These are phyloP conservation scores for Boletus hoseneyae DNA, from an alignment of 1,284 basidiomycete species.

Conservation along the genomic window DNA sequence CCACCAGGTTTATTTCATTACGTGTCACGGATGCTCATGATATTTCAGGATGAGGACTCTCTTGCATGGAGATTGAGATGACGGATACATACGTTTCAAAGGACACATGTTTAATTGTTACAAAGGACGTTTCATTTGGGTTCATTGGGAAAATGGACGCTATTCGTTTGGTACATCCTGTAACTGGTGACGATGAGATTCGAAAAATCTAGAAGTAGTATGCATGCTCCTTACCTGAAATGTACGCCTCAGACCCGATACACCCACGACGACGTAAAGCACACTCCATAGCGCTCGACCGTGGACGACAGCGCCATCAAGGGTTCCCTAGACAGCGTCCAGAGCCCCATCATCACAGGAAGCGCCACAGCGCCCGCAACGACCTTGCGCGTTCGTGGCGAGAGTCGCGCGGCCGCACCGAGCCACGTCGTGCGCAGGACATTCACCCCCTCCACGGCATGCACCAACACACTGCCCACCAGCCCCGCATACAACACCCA, in stretches of 20 bases:
- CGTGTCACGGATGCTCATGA: slow-evolving; percentile 5
- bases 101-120: not conserved
- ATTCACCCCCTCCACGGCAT: slow-evolving; percentile 54
- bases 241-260: slow-evolving; percentile 19
- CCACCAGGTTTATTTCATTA: not conserved
- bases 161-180: not conserved
- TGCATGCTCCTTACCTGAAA: not conserved
- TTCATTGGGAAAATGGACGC: not conserved
- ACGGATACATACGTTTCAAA: not conserved
- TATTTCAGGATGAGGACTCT: not conserved
- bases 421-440: slow-evolving; percentile 47
- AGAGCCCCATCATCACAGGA: slow-evolving; percentile 55
- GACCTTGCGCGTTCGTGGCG: slow-evolving; percentile 31
- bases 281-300: slow-evolving; percentile 43
- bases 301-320: slow-evolving; percentile 51
- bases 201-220: not conserved
- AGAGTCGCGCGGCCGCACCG: slow-evolving; percentile 14
- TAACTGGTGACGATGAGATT: not conserved
- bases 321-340: slow-evolving; percentile 52
- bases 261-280: slow-evolving; percentile 27
- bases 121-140: not conserved
- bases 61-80: not conserved
- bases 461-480: slow-evolving; percentile 48
- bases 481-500: slow-evolving; percentile 61
- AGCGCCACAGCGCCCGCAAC: slow-evolving; percentile 37